Conservation (phyloP, 768 basidiomycete genomes). For the Lentinus brumalis region DNA sequence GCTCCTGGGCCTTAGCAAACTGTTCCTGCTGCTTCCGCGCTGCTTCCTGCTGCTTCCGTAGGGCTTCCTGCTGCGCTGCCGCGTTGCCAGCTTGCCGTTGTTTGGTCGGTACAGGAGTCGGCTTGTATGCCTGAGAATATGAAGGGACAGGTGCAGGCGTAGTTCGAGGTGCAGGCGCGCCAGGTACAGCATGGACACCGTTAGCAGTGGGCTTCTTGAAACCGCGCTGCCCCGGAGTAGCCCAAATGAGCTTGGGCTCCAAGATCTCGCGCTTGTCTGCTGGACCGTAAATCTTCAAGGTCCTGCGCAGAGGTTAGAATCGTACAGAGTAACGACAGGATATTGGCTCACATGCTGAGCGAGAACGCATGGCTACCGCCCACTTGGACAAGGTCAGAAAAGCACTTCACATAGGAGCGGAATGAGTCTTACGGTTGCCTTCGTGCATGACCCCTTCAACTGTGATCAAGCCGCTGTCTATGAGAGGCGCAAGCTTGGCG, state of each 20-base stretch:
- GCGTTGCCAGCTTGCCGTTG: background rate
- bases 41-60: slow-evolving; percentile 43
- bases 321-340: background rate
- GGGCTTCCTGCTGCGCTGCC: slow-evolving; percentile 35
- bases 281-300: slow-evolving; percentile 71
- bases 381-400: slow-evolving; percentile 12
- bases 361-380: slow-evolving; percentile 46
- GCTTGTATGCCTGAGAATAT: background rate
- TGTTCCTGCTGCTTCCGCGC: slow-evolving; percentile 43
- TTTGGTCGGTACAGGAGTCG: background rate
- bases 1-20: slow-evolving; percentile 60
- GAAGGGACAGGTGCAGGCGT: slow-evolving; percentile 7
- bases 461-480: slow-evolving; percentile 63
- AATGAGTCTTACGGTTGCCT: slow-evolving; percentile 57
- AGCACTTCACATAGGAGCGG: background rate
- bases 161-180: slow-evolving; percentile 13
- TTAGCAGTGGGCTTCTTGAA: slow-evolving; percentile 36
- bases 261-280: slow-evolving; percentile 59
- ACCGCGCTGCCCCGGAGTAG: slow-evolving; percentile 67
- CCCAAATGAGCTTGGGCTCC: slow-evolving; percentile 73
- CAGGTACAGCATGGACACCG: slow-evolving; percentile 19
- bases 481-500: slow-evolving; percentile 62
- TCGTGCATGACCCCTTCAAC: slow-evolving; percentile 73
- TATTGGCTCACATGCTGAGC: slow-evolving; percentile 57
- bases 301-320: slow-evolving; percentile 39